These are phyloP conservation scores for Umbelopsis sp. DNA, from an alignment of 371 early-diverging fungal genomes.

Conservation along the genomic window DNA sequence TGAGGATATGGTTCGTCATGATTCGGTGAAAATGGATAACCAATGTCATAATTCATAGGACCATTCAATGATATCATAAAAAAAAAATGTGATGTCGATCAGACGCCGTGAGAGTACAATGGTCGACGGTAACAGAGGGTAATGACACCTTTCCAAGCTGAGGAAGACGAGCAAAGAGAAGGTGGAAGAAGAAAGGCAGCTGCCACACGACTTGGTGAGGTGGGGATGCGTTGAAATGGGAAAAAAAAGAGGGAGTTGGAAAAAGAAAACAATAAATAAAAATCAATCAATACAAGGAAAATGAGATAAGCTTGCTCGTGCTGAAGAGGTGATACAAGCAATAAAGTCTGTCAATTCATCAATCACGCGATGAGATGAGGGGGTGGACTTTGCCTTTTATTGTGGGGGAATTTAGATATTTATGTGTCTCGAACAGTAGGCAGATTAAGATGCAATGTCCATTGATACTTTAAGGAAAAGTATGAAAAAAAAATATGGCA, in stretches of 20 bases:
- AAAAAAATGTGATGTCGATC: neutral
- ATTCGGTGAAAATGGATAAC: neutral
- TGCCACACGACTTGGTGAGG: neutral
- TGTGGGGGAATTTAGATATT: no score
- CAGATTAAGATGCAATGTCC: no score
- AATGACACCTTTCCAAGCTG: no score
- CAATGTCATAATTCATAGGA: conserved; percentile 13
- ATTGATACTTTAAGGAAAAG: no score
- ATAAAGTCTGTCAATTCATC: neutral
- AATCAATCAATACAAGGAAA: neutral
- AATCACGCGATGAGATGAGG: neutral
- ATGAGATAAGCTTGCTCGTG: conserved; percentile 3
- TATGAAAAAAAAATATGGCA: no score
- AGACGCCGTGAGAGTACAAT: neutral
- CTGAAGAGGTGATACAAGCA: conserved; percentile 1
- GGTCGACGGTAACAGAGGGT: neutral
- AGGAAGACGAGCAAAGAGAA: neutral
- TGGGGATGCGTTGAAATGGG: neutral
- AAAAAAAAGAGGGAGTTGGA: neutral
- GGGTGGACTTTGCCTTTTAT: no score
- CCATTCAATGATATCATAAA: neutral
- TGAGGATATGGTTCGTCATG: conserved; percentile 1
- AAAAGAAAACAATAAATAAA: neutral
- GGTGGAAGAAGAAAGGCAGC: neutral
- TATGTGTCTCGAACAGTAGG: no score